phyloP scores from a whole-genome alignment of 148 eudicot species.

The Chenopodium berlandieri region DNA sequence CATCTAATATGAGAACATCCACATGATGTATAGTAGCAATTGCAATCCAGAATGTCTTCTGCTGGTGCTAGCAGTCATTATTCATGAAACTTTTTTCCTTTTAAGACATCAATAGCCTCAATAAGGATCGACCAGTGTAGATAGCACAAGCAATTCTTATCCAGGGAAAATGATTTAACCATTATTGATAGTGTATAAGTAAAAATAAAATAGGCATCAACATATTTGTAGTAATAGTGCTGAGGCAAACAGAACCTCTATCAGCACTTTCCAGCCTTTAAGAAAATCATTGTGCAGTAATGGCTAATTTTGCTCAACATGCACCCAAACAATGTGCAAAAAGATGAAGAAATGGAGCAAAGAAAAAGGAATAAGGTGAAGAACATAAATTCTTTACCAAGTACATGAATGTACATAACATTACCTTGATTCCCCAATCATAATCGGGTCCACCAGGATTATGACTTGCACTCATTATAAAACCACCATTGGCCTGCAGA shows the following conservation, averaged over 20 bases:
- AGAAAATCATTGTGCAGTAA: background rate
- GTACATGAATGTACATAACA: background rate
- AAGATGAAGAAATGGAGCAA: background rate
- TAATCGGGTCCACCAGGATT: constrained; percentile 98
- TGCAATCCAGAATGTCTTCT: background rate
- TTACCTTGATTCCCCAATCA: constrained; percentile 99
- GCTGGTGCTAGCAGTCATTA: background rate
- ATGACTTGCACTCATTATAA: constrained; percentile 98
- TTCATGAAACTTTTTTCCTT: background rate
- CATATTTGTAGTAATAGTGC: too few relatives aligned
- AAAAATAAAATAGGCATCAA: background rate
- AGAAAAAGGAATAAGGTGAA: too few relatives aligned
- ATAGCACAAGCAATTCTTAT: background rate
- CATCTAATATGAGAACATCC: background rate
- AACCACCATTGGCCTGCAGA: constrained; percentile 95
- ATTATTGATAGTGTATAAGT: background rate
- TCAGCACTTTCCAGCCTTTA: too few relatives aligned
- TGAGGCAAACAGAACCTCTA: too few relatives aligned
- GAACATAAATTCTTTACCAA: background rate
- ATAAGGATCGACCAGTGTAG: background rate
- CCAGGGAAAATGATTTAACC: background rate
- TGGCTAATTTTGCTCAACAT: background rate
- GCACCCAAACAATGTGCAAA: background rate
- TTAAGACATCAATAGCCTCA: background rate
- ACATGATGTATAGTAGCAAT: background rate